These are phyloP conservation scores for Kuraishia ogatae DNA, from an alignment of 805 yeast species.

Conservation along the genomic window DNA sequence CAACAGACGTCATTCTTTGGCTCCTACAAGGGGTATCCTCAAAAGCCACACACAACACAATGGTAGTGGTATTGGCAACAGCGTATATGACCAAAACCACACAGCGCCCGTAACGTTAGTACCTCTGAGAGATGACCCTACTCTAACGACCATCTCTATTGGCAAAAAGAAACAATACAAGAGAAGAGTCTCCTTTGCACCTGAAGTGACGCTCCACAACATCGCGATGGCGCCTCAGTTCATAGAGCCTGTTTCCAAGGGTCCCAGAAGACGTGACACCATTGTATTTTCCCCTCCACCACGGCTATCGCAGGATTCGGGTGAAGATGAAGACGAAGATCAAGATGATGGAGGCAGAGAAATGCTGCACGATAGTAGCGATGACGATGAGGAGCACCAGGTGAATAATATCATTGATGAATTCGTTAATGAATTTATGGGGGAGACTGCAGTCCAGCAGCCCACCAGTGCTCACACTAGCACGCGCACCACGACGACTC, in stretches of 20 bases:
- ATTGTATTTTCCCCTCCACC: slow-evolving; percentile 21
- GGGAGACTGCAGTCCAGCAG: too few relatives aligned
- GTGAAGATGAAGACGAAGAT: not conserved
- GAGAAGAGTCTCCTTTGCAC: slow-evolving; percentile 71
- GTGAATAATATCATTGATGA: slow-evolving; percentile 19
- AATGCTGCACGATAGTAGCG: slow-evolving; percentile 6
- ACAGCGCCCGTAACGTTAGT: slow-evolving; percentile 5
- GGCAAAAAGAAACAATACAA: slow-evolving; percentile 9
- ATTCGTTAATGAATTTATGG: slow-evolving; percentile 2
- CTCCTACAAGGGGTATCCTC: slow-evolving; percentile 2
- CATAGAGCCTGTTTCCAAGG: slow-evolving; percentile 7
- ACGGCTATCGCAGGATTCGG: slow-evolving; percentile 4
- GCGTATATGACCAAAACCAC: not conserved
- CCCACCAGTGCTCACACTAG: too few relatives aligned
- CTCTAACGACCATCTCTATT: not conserved
- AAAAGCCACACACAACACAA: not conserved
- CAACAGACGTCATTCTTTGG: slow-evolving; percentile 5
- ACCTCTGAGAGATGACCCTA: not conserved
- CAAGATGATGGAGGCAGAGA: slow-evolving; percentile 4
- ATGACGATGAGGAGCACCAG: slow-evolving; percentile 8
- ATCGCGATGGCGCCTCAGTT: slow-evolving; percentile 28
- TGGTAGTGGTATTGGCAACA: not conserved
- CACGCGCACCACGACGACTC: too few relatives aligned
- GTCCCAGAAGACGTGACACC: slow-evolving; percentile 19
- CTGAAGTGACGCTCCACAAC: slow-evolving; percentile 60